Evolutionary conservation across 345 rosid genomes (phyloP).

Genomic region (Arabis alpina): DNA sequence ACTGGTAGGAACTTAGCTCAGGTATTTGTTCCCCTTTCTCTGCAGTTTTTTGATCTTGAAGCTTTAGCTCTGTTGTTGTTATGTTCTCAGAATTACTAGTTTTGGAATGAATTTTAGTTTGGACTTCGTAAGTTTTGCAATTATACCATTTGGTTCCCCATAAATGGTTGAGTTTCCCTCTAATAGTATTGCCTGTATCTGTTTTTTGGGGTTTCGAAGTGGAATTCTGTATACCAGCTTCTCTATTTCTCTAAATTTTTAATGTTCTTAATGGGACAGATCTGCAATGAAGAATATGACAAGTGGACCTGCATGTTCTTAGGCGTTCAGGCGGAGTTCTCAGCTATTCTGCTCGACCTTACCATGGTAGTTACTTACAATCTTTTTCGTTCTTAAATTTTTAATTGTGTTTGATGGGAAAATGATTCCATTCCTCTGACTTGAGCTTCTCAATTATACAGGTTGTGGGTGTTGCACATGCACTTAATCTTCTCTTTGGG

Average conservation of each 20-base stretch:
- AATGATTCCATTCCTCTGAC: slow-evolving; percentile 26
- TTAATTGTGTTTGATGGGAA: neutral
- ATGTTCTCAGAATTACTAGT: slow-evolving; percentile 14
- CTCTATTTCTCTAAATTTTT: neutral
- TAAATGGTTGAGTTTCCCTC: neutral
- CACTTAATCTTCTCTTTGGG: slow-evolving; percentile 84
- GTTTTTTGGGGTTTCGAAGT: neutral
- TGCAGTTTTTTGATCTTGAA: neutral
- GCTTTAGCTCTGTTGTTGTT: slow-evolving; percentile 22
- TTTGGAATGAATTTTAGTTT: neutral
- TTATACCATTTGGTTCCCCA: slow-evolving; percentile 4
- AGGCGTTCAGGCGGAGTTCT: slow-evolving; percentile 85
- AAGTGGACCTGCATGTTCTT: slow-evolving; percentile 70
- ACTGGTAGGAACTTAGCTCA: slow-evolving; percentile 89
- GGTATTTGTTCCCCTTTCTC: slow-evolving; percentile 50
- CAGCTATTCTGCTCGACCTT: slow-evolving; percentile 76
- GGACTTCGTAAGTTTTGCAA: neutral
- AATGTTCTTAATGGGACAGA: slow-evolving; percentile 51
- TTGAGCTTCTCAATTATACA: slow-evolving; percentile 45
- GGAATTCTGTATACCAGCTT: slow-evolving; percentile 1
- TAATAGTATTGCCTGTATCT: neutral
- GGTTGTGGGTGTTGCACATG: slow-evolving; percentile 95
- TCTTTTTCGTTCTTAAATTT: slow-evolving; percentile 11
- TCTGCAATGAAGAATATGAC: slow-evolving; percentile 90
- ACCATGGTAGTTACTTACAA: slow-evolving; percentile 61